phyloP scores from a whole-genome alignment of 129 eudicot species.

The Flaveria brownii region DNA sequence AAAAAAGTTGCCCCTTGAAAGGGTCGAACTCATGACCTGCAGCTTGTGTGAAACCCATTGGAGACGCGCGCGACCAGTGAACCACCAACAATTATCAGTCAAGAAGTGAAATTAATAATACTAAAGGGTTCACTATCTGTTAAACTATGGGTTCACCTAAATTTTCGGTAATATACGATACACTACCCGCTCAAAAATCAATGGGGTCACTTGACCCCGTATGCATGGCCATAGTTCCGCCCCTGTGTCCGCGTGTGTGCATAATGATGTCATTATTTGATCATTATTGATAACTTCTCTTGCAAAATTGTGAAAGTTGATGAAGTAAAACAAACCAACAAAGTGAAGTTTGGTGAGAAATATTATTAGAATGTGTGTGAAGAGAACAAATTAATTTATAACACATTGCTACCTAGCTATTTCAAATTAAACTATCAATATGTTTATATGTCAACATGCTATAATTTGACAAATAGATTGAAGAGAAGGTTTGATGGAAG shows the following conservation, averaged over 20 bases:
- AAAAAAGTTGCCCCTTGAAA: too few relatives aligned
- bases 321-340: neutral
- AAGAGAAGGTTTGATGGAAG: neutral
- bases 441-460: neutral
- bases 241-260: neutral
- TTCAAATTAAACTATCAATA: neutral
- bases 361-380: neutral
- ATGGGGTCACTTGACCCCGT: too few relatives aligned
- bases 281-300: neutral
- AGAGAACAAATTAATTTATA: neutral
- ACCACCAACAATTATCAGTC: too few relatives aligned
- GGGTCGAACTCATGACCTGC: too few relatives aligned
- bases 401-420: neutral
- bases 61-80: too few relatives aligned
- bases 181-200: too few relatives aligned
- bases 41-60: too few relatives aligned
- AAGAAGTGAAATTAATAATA: too few relatives aligned
- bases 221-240: too few relatives aligned
- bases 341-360: slow-evolving; percentile 3
- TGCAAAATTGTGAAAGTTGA: neutral
- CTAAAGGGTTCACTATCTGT: too few relatives aligned
- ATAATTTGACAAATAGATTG: neutral
- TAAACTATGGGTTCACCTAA: too few relatives aligned
- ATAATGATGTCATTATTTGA: neutral
- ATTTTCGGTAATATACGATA: too few relatives aligned